phyloP scores from a whole-genome alignment of 1,284 basidiomycete species.

The Coniferiporia sulphurascens region DNA sequence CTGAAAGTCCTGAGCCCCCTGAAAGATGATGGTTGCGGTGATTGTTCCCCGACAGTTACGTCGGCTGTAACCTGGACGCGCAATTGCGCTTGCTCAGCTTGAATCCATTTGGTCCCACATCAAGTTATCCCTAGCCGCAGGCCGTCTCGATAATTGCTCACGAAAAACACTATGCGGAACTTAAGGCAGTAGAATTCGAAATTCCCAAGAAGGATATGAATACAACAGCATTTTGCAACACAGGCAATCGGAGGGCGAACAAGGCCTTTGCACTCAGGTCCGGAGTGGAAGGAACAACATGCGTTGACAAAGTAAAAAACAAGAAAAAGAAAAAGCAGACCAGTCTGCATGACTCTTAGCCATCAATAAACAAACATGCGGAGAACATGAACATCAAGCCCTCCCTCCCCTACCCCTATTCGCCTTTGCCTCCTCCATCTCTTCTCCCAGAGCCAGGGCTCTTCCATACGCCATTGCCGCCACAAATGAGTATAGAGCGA shows the following conservation, averaged over 20 bases:
- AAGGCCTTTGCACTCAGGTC: not conserved
- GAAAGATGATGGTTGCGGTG: slow-evolving; percentile 1
- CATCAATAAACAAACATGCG: slow-evolving; percentile 12
- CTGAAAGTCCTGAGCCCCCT: not conserved
- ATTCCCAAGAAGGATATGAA: too few relatives aligned
- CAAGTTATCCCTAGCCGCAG: too few relatives aligned
- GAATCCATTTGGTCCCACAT: too few relatives aligned
- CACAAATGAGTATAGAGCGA: slow-evolving; percentile 64
- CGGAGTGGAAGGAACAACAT: not conserved
- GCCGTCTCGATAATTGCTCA: too few relatives aligned
- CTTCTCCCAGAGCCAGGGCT: slow-evolving; percentile 60
- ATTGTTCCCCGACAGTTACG: not conserved
- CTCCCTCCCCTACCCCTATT: slow-evolving; percentile 54
- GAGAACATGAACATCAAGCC: slow-evolving; percentile 38
- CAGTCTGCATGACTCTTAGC: slow-evolving; percentile 10
- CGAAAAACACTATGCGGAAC: too few relatives aligned
- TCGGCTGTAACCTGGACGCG: not conserved
- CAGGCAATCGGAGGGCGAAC: not conserved
- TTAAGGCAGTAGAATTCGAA: too few relatives aligned
- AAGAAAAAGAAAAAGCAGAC: slow-evolving; percentile 11
- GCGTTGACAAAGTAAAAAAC: not conserved
- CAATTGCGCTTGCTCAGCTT: too few relatives aligned
- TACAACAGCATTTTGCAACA: too few relatives aligned
- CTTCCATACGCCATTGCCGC: slow-evolving; percentile 61
- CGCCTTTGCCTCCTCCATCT: slow-evolving; percentile 57